These are phyloP conservation scores for Fomitopsis betulina DNA, from an alignment of 1,284 basidiomycete species.

Conservation along the genomic window DNA sequence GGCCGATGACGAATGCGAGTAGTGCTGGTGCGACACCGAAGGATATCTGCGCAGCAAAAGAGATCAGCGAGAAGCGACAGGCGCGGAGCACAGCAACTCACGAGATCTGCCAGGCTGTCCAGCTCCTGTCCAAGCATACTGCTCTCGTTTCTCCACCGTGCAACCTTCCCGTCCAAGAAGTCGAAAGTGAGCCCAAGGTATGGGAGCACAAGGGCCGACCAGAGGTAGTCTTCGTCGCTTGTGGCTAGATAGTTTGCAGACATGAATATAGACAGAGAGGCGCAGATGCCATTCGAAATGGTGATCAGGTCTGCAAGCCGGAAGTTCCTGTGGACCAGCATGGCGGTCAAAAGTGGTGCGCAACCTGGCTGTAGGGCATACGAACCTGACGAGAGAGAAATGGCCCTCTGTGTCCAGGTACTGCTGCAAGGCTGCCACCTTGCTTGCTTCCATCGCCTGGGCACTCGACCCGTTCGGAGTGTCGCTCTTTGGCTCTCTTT, in stretches of 20 bases:
- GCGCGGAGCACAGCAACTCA: slow-evolving; percentile 34
- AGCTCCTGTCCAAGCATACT: slow-evolving; percentile 99
- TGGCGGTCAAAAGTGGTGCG: not conserved
- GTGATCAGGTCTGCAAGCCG: slow-evolving; percentile 97
- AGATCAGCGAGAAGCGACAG: slow-evolving; percentile 9
- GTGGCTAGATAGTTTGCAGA: slow-evolving; percentile 86
- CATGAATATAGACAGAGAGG: slow-evolving; percentile 92
- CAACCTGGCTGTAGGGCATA: not conserved
- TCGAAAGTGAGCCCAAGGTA: slow-evolving; percentile 98
- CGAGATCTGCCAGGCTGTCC: slow-evolving; percentile 94
- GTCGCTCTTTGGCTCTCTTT: slow-evolving; percentile 23
- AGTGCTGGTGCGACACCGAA: slow-evolving; percentile 97
- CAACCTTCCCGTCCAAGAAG: slow-evolving; percentile 96
- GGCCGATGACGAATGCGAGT: slow-evolving; percentile 87
- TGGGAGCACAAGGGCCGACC: slow-evolving; percentile 85
- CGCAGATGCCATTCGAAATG: slow-evolving; percentile 99
- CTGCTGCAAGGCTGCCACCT: slow-evolving; percentile 64
- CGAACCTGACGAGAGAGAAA: slow-evolving; percentile 90
- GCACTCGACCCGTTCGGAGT: slow-evolving; percentile 10
- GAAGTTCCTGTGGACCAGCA: slow-evolving; percentile 73
- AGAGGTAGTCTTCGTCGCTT: slow-evolving; percentile 77
- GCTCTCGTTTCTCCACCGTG: slow-evolving; percentile 92
- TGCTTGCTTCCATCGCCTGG: slow-evolving; percentile 27
- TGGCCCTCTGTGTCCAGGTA: slow-evolving; percentile 89
- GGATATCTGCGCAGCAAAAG: slow-evolving; percentile 60